Evolutionary conservation across 2,329 filamentous ascomycete species (phyloP), one percentile per base, ranked within the genome.

Genomic region (Hypoxylon sp.): DNA sequence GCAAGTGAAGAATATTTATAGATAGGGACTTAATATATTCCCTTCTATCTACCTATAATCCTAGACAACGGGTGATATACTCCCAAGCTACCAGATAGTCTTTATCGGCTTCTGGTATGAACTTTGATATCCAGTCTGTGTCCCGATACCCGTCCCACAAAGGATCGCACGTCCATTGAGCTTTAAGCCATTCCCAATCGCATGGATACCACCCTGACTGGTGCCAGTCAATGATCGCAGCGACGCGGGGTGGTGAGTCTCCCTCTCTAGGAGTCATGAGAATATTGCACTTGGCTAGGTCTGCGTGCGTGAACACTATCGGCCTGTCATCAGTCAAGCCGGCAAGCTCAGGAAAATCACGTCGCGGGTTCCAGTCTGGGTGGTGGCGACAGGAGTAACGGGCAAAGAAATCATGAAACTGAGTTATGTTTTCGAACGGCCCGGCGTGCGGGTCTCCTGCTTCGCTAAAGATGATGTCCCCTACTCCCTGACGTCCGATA

Each of bases 161-260:
- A 29, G 53, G 19, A 9, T 59, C 53, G 29, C 67, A 69, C 48
- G 17, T 54, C 19, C 35, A 35, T 54, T 31, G 50, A 13, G 68
- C 66, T n/a, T 69, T 71, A 11, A 68, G 48, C 53, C 55, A 69
- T 63, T 69, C 68, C 68, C 68, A 71, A 39, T 59, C 66, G 13
- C 37, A 31, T 9, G 68, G 68, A 24, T 66, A 69, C 68, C 68
- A 71, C 11, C 68, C 68, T 3, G 68, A 68, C 37, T 71, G 68
- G 17, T 71, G 68, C 68, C 68, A 71, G 33, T 71, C 68, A 31
- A 71, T 63, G 50, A 71, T 63, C 9, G 68, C 66, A 10, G 54
- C 66, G 19, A 71, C 54, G 1, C 61, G 63, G 54, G 63, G 58
- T 5, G 61, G 58, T n/a, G 35, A 50, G 5, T 35, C 48, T 11